These are phyloP conservation scores for Cutaneotrichosporon cavernicola DNA, from an alignment of 1,284 basidiomycete genomes.

Conservation along the genomic window DNA sequence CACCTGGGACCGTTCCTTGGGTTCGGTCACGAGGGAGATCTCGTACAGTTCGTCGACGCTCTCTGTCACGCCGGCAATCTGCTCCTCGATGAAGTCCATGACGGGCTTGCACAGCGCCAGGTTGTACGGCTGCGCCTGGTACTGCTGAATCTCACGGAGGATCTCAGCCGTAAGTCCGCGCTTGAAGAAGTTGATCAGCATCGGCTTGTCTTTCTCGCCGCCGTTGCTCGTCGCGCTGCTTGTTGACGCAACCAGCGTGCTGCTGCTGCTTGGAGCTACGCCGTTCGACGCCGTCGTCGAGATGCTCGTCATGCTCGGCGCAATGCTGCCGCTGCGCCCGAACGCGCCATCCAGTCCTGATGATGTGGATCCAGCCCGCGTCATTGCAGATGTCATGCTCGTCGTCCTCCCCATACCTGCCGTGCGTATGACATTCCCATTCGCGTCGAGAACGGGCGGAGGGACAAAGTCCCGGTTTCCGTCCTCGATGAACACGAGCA, in stretches of 20 bases:
- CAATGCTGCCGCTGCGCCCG: background rate
- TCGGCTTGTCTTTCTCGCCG: constrained; percentile 1
- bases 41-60: constrained; percentile 72
- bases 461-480: constrained; percentile 84
- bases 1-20: constrained; percentile 62
- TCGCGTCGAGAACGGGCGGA: constrained; percentile 41
- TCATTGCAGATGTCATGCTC: constrained; percentile 5
- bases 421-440: constrained; percentile 1
- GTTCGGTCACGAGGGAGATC: constrained; percentile 79
- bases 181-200: constrained; percentile 92
- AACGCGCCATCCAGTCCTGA: background rate
- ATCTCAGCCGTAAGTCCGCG: constrained; percentile 90
- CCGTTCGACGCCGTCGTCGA: constrained; percentile 14
- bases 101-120: constrained; percentile 69
- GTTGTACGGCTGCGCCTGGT: constrained; percentile 89
- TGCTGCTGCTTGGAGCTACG: constrained; percentile 3
- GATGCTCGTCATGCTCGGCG: constrained; percentile 2
- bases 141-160: constrained; percentile 92
- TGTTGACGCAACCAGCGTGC: constrained; percentile 8
- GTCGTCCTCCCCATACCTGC: constrained; percentile 5
- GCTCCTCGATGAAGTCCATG: constrained; percentile 72
- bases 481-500: constrained; percentile 95
- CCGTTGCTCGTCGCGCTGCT: constrained; percentile 1
- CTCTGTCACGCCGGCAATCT: constrained; percentile 58
- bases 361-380: background rate